Base-by-base conservation (phyloP, 1,139 yeast species). In the Eremothecium gossypii region DNA sequence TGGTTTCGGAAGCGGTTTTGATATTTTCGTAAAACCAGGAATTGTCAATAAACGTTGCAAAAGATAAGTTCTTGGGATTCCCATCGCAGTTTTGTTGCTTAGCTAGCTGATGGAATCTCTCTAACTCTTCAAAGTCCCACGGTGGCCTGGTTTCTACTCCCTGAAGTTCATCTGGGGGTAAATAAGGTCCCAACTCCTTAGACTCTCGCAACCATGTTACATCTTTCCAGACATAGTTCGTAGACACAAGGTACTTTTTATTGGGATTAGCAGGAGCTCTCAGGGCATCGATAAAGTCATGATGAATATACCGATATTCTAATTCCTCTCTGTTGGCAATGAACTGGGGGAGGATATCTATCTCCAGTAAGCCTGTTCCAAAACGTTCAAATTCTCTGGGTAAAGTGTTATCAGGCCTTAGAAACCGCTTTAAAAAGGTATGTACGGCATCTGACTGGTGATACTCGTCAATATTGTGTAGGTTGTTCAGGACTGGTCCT, bases 291-390 rank as follows among this genome's bases (percentile, higher is more conserved):
- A 59, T 42, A 41, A 79, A 73, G 39, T 69, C 68, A 42, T 69
- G 63, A 53, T 81, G 89, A 1, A 76, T 49, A 31, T 71, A 63
- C 29, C 79, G 58, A 42, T 71, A 72, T 1, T 53, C 49, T 9
- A 83, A 40, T 1, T 63, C 63, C 1, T 55, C 42, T 27, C 89
- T 63, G 55, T 87, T 87, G 5, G 64, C 37, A 13, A 87, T 81
- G 55, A 70, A 63, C 31, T 67, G 71, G 0, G 89, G 77, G 10
- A 70, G 58, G 1, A 80, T 64, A 58, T 87, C 96, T 7, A 85
- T 55, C 58, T 87, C 96, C 7, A 87, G 55, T 13, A 78, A 63
- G 2, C 81, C 69, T 45, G 76, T 66, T 0, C 89, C 82, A 39
- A 76, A 71, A 45, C 94, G 65, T 1, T 71, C 68, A 45, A 64